phyloP scores from a whole-genome alignment of 202 grass and related monocot species.

The Schoenoplectus tabernaemontani region DNA sequence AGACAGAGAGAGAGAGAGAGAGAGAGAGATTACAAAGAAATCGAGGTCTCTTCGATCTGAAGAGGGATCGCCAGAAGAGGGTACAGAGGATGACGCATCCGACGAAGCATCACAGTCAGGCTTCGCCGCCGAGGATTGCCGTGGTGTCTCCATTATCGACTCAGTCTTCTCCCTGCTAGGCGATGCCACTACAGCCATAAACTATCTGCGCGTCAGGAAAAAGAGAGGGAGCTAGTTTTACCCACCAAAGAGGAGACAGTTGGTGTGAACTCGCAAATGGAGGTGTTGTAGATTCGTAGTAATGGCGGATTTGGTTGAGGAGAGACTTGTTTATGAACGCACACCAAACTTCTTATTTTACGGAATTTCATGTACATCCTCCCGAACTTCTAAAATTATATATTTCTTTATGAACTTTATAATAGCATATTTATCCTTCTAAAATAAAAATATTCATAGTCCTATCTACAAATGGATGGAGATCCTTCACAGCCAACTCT shows the following conservation, averaged over 20 bases:
- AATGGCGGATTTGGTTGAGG: slow-evolving; percentile 16
- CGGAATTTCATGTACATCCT: neutral
- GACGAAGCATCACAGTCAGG: slow-evolving; percentile 31
- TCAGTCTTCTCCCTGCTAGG: neutral
- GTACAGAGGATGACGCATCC: slow-evolving; percentile 34
- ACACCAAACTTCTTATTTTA: neutral
- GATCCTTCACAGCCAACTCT: no score
- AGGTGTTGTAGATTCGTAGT: neutral
- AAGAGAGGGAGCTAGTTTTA: neutral
- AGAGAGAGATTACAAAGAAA: slow-evolving; percentile 24
- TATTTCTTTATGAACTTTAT: no score
- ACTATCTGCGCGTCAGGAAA: neutral
- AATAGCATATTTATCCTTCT: no score
- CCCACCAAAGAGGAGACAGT: neutral
- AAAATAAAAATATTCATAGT: no score
- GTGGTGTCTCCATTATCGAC: slow-evolving; percentile 15
- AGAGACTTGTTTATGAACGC: neutral
- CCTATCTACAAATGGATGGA: no score
- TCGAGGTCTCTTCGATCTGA: slow-evolving; percentile 46
- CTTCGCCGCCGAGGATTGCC: slow-evolving; percentile 34
- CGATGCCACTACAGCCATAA: slow-evolving; percentile 24
- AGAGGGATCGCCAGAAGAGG: slow-evolving; percentile 36
- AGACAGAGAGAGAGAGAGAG: neutral
- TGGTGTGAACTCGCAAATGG: slow-evolving; percentile 7
- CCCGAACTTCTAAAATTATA: neutral